Evolutionary conservation across 495 filamentous ascomycete species (phyloP).

Genomic region (Jackrogersella minutella): DNA sequence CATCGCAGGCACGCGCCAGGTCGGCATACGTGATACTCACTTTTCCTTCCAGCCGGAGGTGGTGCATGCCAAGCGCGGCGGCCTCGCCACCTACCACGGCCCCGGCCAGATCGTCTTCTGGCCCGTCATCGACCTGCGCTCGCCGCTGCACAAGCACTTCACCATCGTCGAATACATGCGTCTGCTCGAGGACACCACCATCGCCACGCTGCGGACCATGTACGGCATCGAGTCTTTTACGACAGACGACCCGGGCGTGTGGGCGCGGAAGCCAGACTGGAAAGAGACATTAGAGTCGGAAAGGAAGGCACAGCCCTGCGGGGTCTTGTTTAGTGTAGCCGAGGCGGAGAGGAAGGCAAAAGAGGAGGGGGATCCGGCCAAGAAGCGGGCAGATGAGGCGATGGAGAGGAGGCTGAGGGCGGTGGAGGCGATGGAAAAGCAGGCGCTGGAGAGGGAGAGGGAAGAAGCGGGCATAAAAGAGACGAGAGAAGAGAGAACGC

Average conservation of each 20-base stretch:
- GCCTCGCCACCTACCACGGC: conserved; percentile 94
- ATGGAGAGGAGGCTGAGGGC: too few relatives aligned
- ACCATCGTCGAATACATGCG: conserved; percentile 72
- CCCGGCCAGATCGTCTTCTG: conserved; percentile 93
- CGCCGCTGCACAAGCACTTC: conserved; percentile 48
- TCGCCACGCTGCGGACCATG: conserved; percentile 60
- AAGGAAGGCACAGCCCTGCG: too few relatives aligned
- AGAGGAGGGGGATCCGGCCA: too few relatives aligned
- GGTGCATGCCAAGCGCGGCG: conserved; percentile 77
- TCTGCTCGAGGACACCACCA: conserved; percentile 77
- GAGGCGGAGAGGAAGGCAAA: too few relatives aligned
- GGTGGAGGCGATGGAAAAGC: too few relatives aligned
- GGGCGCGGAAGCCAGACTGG: conserved; percentile 64
- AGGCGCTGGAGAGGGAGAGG: too few relatives aligned
- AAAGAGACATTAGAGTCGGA: too few relatives aligned
- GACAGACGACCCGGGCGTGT: conserved; percentile 88
- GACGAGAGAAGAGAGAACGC: too few relatives aligned
- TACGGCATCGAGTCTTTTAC: conserved; percentile 66
- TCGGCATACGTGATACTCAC: too few relatives aligned
- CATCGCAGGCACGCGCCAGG: conserved; percentile 40
- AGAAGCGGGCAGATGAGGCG: too few relatives aligned
- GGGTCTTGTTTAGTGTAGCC: too few relatives aligned
- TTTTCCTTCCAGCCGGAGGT: conserved; percentile 62
- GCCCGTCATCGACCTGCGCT: conserved; percentile 77
- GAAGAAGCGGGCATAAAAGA: too few relatives aligned